Percentiles rank a stretch among this genome's conserved stretches.
Evolutionary conservation across 495 filamentous ascomycete species (phyloP).

Genomic region (Hyphodiscus hymeniophilus): DNA sequence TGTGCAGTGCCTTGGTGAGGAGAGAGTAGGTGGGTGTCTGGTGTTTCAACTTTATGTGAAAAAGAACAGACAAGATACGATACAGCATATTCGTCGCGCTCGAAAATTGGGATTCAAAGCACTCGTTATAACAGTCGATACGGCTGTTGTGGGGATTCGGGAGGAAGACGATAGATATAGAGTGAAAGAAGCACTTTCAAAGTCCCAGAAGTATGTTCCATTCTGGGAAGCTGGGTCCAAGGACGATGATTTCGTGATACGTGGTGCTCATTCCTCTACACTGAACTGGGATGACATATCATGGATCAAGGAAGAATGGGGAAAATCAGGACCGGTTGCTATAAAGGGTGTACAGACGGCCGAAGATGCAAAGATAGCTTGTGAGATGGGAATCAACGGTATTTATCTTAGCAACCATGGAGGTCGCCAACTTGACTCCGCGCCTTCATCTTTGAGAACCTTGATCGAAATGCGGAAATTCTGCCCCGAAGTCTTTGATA

Average conservation of each 20-base stretch:
- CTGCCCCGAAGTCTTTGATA: constrained; percentile 14
- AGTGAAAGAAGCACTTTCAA: neutral
- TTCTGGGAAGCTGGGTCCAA: neutral
- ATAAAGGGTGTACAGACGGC: constrained; percentile 89
- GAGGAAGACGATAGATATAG: neutral
- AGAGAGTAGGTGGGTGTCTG: neutral
- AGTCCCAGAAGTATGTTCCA: neutral
- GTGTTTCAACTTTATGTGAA: constrained; percentile 1
- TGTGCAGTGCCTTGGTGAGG: neutral
- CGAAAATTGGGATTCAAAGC: neutral
- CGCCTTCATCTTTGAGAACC: constrained; percentile 34
- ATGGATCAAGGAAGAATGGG: constrained; percentile 31
- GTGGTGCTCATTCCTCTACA: constrained; percentile 35
- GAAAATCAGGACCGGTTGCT: constrained; percentile 64
- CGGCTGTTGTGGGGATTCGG: neutral
- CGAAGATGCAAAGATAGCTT: constrained; percentile 79
- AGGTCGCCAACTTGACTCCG: constrained; percentile 76
- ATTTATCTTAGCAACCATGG: constrained; percentile 94
- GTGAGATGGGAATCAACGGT: constrained; percentile 74
- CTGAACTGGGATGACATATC: constrained; percentile 3
- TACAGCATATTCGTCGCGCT: neutral
- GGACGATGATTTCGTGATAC: neutral
- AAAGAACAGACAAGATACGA: neutral
- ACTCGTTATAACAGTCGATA: neutral
- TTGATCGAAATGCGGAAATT: constrained; percentile 41